Conservation (phyloP, 148 eudicot species). For the Rhododendron williamsianum region DNA sequence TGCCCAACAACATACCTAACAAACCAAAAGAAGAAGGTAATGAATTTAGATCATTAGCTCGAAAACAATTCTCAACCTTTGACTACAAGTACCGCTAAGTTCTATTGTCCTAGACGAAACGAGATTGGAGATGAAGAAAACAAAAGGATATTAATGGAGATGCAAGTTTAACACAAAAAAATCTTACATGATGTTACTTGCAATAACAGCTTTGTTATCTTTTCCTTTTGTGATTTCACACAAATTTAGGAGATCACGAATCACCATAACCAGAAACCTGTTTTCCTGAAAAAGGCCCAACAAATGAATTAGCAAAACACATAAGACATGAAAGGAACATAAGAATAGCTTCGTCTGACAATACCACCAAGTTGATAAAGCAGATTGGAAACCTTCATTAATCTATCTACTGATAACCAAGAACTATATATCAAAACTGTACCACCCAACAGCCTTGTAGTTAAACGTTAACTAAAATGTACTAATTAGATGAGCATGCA, state of each 20-base stretch:
- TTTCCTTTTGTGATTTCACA: conserved; percentile 98
- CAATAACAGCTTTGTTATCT: conserved; percentile 99
- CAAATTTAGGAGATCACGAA: conserved; percentile 85
- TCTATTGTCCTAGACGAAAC: neutral
- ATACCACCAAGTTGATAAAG: neutral
- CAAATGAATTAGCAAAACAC: neutral
- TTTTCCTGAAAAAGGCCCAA: conserved; percentile 58
- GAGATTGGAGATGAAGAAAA: neutral
- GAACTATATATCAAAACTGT: neutral
- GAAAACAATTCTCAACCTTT: neutral
- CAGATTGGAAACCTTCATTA: neutral
- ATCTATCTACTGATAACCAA: neutral
- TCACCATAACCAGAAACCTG: conserved; percentile 97
- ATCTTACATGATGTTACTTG: conserved; percentile 96
- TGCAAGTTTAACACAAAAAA: neutral
- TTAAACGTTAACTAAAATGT: neutral
- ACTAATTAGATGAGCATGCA: neutral
- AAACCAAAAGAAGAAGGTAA: conserved; percentile 5
- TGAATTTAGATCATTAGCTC: neutral
- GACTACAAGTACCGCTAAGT: neutral
- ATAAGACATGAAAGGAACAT: neutral
- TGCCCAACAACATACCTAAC: conserved; percentile 99
- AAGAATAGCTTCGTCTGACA: neutral
- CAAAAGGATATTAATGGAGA: neutral
- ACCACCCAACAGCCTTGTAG: neutral